Evolutionary conservation across 2,329 filamentous ascomycete genomes (phyloP).

Genomic region (Hymenoscyphus linearis): DNA sequence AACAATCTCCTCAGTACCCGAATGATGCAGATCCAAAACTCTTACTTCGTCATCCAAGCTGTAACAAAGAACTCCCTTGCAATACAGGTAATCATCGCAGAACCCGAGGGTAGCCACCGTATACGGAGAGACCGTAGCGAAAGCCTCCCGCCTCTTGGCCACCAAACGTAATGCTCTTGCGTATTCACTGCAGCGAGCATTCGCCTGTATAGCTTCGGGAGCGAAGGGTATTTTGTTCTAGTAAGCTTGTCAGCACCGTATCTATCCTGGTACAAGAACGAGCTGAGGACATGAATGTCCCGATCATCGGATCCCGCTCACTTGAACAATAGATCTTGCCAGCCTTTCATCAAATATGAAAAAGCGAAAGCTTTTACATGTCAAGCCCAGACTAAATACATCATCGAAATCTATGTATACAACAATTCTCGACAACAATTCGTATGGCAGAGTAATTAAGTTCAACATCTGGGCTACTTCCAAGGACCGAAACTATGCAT

Average conservation of each 20-base stretch:
- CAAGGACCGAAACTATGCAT: not conserved
- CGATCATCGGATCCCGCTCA: conserved; percentile 8
- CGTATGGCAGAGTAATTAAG: conserved; percentile 29
- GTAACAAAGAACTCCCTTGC: conserved; percentile 61
- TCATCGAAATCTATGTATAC: conserved; percentile 28
- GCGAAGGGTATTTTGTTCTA: conserved; percentile 28
- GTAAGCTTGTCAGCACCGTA: conserved; percentile 12
- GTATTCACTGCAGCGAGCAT: conserved; percentile 33
- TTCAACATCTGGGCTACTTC: conserved; percentile 20
- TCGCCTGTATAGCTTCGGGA: conserved; percentile 24
- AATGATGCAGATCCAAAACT: conserved; percentile 52
- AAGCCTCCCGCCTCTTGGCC: conserved; percentile 54
- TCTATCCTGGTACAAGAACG: not conserved
- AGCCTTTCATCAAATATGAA: conserved; percentile 28
- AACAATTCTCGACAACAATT: conserved; percentile 28
- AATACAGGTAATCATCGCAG: conserved; percentile 57
- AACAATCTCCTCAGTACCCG: conserved; percentile 46
- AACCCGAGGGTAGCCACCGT: conserved; percentile 53
- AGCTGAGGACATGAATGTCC: not conserved
- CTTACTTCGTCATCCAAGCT: conserved; percentile 48
- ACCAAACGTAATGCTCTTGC: conserved; percentile 52
- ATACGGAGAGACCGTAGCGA: conserved; percentile 58
- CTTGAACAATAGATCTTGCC: conserved; percentile 27
- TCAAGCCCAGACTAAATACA: conserved; percentile 27
- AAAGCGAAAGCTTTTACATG: conserved; percentile 25